These are phyloP conservation scores for Trichophaea hybrida DNA, from an alignment of 2,329 filamentous ascomycete species.

Conservation along the genomic window DNA sequence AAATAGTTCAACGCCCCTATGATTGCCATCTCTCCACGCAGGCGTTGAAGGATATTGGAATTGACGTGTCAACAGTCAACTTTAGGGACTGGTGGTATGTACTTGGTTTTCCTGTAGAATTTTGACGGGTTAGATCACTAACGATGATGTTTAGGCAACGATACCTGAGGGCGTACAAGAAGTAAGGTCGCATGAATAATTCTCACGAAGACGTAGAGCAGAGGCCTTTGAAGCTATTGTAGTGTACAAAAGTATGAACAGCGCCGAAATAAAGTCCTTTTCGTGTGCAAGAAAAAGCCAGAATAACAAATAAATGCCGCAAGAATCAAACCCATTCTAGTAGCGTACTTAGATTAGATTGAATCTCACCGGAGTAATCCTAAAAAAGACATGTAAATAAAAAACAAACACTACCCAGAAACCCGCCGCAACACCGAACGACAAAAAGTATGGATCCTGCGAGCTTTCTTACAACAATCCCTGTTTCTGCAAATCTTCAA, in stretches of 20 bases:
- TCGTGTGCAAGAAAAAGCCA: background rate
- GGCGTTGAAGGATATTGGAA: conserved; percentile 55
- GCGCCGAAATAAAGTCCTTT: background rate
- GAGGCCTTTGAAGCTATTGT: background rate
- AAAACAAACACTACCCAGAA: background rate
- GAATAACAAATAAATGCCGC: background rate
- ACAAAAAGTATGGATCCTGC: background rate
- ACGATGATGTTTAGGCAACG: background rate
- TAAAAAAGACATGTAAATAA: no score
- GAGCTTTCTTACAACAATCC: conserved; percentile 49
- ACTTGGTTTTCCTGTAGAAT: background rate
- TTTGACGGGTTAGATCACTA: background rate
- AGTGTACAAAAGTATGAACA: conserved; percentile 9
- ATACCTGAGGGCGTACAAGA: conserved; percentile 3
- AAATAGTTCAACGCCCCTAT: conserved; percentile 58
- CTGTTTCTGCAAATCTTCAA: conserved; percentile 86
- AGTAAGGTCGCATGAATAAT: background rate
- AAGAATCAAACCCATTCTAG: background rate
- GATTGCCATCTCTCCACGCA: conserved; percentile 76
- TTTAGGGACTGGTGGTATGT: conserved; percentile 67
- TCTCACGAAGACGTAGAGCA: background rate
- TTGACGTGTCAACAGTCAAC: conserved; percentile 58
- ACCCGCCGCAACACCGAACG: background rate
- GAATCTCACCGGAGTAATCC: background rate
- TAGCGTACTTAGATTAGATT: background rate